Base-by-base conservation (phyloP, 257 asterid genomes). In the Solanum acaule region DNA sequence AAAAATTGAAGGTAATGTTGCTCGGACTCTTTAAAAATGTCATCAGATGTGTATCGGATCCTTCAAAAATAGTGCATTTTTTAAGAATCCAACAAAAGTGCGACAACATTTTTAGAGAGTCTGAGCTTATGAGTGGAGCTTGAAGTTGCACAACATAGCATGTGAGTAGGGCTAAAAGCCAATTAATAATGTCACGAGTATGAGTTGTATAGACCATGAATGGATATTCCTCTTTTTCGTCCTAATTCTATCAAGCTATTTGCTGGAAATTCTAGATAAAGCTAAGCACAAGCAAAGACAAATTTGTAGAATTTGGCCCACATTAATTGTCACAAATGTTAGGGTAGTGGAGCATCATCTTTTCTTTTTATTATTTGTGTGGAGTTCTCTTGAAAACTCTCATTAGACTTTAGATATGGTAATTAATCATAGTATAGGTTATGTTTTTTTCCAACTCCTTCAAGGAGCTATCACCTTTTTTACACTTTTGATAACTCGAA, bases 161-260 rank as follows among this genome's bases (percentile, higher is more conserved):
- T 67, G 87, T 85, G 87, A 85, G 81, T 67, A 67, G 87, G 87
- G 67, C 65, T 63, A 52, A 67, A 61, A 22, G n/a, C 63, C 87
- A 85, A 85, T 85, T 27, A 71, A 85, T 68, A 78, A 67, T 85
- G 52, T 71, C 87, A 67, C 29, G 3, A 29, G 37, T 68, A 67
- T 85, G 82, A 85, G 87, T 85, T 85, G 87, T 85, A 38, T 40
- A 81, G 18, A 65, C 63, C 65, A 37, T 67, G 79, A 67, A 38
- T 67, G 42, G 37, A 71, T 37, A 35, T 71, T 40, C 87, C 82
- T 29, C 68, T 46, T 81, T 81, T 81, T 16, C 37, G 20, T 46
- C 44, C 18, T 25, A 42, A 15, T 27, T 15, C 4, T 38, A 78
- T 78, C 38, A 42, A 78, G 2, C n/a, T 42, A 37, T 81, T 27